Percentiles rank a stretch among this genome's conserved stretches.
Conservation (phyloP, 108 stramenopile species). For the Cyclotella atomus region DNA sequence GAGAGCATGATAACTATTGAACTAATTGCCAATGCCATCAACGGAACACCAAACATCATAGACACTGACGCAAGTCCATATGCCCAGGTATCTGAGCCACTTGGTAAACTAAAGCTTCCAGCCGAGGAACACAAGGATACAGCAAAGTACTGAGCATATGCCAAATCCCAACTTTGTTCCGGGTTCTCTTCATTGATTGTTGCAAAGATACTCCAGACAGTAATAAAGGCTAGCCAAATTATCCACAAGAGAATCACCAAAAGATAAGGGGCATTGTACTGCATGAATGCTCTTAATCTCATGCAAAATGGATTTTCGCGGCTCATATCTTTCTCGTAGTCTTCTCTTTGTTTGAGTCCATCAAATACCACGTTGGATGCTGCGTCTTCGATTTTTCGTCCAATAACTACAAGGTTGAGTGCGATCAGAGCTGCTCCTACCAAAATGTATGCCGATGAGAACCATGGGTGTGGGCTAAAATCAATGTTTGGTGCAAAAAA, state of each 20-base stretch:
- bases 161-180: conserved; percentile 18
- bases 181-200: background rate
- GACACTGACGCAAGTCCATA: conserved; percentile 35
- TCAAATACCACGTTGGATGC: conserved; percentile 40
- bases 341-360: conserved; percentile 31
- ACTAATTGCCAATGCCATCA: conserved; percentile 42
- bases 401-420: conserved; percentile 22
- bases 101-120: conserved; percentile 24
- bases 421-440: conserved; percentile 38
- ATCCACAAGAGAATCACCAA: conserved; percentile 23
- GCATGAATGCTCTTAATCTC: conserved; percentile 21
- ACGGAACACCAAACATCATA: conserved; percentile 42
- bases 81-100: conserved; percentile 6
- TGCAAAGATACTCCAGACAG: conserved; percentile 32
- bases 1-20: conserved; percentile 38
- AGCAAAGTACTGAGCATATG: conserved; percentile 41
- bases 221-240: conserved; percentile 31
- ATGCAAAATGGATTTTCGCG: conserved; percentile 25
- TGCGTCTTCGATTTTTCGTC: conserved; percentile 27
- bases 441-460: conserved; percentile 37
- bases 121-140: conserved; percentile 33
- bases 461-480: conserved; percentile 39
- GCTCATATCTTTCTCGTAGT: conserved; percentile 42
- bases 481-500: background rate
- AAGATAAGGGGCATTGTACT: conserved; percentile 37